Evolutionary conservation across 495 filamentous ascomycete species (phyloP), one percentile per base, ranked within the genome.

Genomic region (Choiromyces venosus): DNA sequence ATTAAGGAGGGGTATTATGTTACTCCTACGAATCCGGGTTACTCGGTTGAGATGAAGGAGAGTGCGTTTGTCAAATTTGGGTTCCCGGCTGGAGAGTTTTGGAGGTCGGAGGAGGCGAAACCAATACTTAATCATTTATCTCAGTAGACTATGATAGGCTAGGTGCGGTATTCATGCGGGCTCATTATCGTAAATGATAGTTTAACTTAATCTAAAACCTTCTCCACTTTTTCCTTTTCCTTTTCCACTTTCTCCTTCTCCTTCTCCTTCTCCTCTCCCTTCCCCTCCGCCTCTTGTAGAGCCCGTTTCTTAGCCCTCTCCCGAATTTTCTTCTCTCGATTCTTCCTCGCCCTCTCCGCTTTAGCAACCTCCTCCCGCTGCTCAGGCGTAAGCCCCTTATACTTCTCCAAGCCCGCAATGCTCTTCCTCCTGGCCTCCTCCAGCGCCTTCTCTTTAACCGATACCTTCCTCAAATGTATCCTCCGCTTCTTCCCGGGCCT

Each of bases 1-100:
- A 91, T 97, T 56, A 88, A 89, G 81, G 89, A 94, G 79, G 94
- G 94, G 3, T 96, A 92, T 82, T 95, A 95, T 83, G 90, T 89
- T 73, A 97, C 94, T 1, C 94, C 94, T 0, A 89, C 83, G 78
- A 88, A 91, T 80, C 87, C 93, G 0, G 93, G 93, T 0, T 96
- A 97, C 82, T 92, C 90, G 79, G 93, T 95, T 0, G 92, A 97
- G 88, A 97, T 97, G 93, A 93, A 91, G 88, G 81, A 88, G 39
- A 91, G 90, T 78, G 95, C 92, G 79, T 93, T 96, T 91, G 91
- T 91, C 70, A 82, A 82, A 72, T 97, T 86, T 82, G 84, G 86
- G 39, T 97, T 87, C 83, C 88, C 89, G 79, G 84, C 88, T 68
- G 91, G 91, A 5, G 91, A 91, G 79, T 97, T 92, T 89, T 97